These are phyloP conservation scores for Lactarius sanguifluus DNA, from an alignment of 768 basidiomycete species.

Conservation along the genomic window DNA sequence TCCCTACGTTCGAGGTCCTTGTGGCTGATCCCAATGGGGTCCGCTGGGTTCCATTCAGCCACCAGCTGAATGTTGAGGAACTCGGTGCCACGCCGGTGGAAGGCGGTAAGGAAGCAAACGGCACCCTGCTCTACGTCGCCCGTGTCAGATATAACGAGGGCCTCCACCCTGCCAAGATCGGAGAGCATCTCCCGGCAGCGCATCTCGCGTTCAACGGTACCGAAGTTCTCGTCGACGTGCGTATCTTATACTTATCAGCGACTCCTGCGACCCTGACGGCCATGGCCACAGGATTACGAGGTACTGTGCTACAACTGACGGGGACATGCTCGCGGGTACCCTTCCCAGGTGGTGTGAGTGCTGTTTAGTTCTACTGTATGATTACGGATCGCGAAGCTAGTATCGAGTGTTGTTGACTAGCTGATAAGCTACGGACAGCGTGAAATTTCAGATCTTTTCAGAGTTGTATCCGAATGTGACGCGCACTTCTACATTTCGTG, in stretches of 20 bases:
- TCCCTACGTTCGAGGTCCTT: slow-evolving; percentile 67
- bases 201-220: slow-evolving; percentile 50
- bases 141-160: slow-evolving; percentile 53
- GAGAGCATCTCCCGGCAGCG: slow-evolving; percentile 52
- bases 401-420: not conserved
- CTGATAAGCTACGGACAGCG: not conserved
- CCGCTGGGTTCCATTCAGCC: slow-evolving; percentile 54
- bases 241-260: slow-evolving; percentile 20
- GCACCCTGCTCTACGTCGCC: slow-evolving; percentile 59
- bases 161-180: slow-evolving; percentile 64
- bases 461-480: not conserved
- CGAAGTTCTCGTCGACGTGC: slow-evolving; percentile 54
- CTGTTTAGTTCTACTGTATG: not conserved
- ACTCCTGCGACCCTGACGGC: not conserved
- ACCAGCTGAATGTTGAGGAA: slow-evolving; percentile 43
- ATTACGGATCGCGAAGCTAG: not conserved
- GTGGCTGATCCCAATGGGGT: slow-evolving; percentile 58
- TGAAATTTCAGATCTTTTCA: not conserved
- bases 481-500: not conserved
- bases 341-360: not conserved
- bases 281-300: slow-evolving; percentile 39
- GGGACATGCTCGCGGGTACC: not conserved
- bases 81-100: slow-evolving; percentile 59
- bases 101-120: slow-evolving; percentile 63
- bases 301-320: slow-evolving; percentile 40